phyloP scores from a whole-genome alignment of 306 rosid species.

The Cotoneaster glaucophyllus region DNA sequence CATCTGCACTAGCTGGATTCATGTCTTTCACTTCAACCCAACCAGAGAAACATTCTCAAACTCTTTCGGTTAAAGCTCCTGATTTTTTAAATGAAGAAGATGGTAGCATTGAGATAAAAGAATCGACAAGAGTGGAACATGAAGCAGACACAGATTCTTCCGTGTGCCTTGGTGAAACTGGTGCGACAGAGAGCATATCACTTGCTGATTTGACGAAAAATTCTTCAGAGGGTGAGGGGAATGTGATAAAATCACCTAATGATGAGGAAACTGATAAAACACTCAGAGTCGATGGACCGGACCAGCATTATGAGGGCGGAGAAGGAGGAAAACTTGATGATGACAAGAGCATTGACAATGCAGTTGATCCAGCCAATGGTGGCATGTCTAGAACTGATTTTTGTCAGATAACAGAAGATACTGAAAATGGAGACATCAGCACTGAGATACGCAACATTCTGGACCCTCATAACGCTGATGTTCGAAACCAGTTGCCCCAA shows the following conservation, averaged over 20 bases:
- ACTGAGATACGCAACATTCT: slow-evolving; percentile 9
- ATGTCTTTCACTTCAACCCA: slow-evolving; percentile 39
- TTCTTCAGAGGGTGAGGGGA: slow-evolving; percentile 21
- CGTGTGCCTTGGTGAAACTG: slow-evolving; percentile 17
- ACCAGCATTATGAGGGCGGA: background rate
- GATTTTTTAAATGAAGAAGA: slow-evolving; percentile 52
- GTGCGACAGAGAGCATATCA: slow-evolving; percentile 16
- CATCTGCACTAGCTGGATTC: slow-evolving; percentile 76
- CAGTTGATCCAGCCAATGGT: slow-evolving; percentile 1
- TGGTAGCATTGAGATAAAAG: slow-evolving; percentile 18
- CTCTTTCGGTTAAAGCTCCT: slow-evolving; percentile 43
- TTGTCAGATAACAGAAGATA: slow-evolving; percentile 23
- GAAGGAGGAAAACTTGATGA: slow-evolving; percentile 22
- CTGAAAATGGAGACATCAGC: slow-evolving; percentile 18
- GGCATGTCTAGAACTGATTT: background rate
- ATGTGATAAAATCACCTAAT: slow-evolving; percentile 10
- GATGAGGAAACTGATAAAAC: slow-evolving; percentile 23
- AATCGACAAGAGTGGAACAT: slow-evolving; percentile 12
- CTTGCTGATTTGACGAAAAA: slow-evolving; percentile 6
- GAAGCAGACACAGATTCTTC: slow-evolving; percentile 20
- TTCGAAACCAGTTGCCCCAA: slow-evolving; percentile 12
- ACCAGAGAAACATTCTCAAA: slow-evolving; percentile 32
- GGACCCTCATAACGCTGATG: slow-evolving; percentile 12
- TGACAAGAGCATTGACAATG: background rate
- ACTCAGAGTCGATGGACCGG: slow-evolving; percentile 16